Conservation (phyloP, 1,284 basidiomycete genomes). For the Boletus calvinii region DNA sequence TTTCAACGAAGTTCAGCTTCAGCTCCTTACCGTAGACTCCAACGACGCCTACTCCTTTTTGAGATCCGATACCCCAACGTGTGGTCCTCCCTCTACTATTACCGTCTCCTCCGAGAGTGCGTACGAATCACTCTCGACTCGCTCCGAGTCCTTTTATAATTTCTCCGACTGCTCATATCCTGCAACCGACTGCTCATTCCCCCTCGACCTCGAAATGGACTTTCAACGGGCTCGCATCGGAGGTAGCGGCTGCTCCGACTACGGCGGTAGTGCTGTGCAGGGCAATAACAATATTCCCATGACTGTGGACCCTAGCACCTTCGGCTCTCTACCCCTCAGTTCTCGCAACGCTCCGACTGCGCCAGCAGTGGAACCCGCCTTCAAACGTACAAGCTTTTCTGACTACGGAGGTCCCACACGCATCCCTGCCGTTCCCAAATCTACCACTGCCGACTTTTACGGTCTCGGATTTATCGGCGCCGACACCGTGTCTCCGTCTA, state of each 20-base stretch:
- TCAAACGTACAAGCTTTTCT: conserved; percentile 55
- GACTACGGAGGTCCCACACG: conserved; percentile 58
- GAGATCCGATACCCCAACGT: conserved; percentile 59
- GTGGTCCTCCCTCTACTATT: conserved; percentile 72
- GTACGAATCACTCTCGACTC: conserved; percentile 65
- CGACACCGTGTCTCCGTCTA: conserved; percentile 53
- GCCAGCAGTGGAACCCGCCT: conserved; percentile 33
- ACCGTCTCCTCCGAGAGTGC: conserved; percentile 75
- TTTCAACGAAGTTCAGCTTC: conserved; percentile 60
- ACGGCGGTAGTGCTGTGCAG: conserved; percentile 42
- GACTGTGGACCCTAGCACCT: conserved; percentile 51
- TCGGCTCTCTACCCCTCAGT: conserved; percentile 57
- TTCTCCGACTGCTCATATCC: conserved; percentile 52
- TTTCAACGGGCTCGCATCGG: conserved; percentile 61
- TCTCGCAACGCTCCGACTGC: conserved; percentile 54
- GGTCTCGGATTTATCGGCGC: conserved; percentile 40
- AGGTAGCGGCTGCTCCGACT: conserved; percentile 49
- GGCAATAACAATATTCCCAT: conserved; percentile 40
- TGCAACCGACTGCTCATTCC: conserved; percentile 51
- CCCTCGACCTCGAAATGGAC: conserved; percentile 68
- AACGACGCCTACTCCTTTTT: conserved; percentile 62
- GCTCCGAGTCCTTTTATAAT: conserved; percentile 68
- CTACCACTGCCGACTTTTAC: conserved; percentile 58
- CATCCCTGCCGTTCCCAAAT: conserved; percentile 38
- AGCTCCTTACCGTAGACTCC: conserved; percentile 60